Evolutionary conservation across 495 filamentous ascomycete species (phyloP).

Genomic region (Trichoderma virens): DNA sequence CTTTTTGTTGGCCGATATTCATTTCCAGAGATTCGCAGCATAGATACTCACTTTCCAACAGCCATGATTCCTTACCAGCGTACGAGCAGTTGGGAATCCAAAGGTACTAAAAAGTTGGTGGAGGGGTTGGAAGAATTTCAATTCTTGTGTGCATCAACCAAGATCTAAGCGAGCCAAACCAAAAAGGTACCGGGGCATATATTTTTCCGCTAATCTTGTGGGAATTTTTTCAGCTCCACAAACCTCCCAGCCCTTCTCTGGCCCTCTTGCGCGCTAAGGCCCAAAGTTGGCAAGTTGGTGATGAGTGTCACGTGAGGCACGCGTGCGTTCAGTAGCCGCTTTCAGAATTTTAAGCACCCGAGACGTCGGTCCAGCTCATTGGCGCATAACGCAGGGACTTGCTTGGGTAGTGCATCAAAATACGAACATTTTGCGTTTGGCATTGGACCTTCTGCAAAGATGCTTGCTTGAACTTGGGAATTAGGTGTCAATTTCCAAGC

Average conservation of each 20-base stretch:
- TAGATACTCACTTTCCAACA: slow-evolving; percentile 74
- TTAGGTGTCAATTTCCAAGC: no score
- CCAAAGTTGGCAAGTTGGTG: background rate
- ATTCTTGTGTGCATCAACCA: slow-evolving; percentile 12
- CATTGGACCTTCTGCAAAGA: no score
- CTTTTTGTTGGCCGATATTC: slow-evolving; percentile 35
- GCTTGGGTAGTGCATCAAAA: no score
- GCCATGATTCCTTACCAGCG: slow-evolving; percentile 59
- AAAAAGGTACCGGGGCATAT: slow-evolving; percentile 8
- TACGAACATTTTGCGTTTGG: no score
- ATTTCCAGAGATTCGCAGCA: slow-evolving; percentile 23
- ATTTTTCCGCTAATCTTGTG: slow-evolving; percentile 3
- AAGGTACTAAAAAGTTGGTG: slow-evolving; percentile 11
- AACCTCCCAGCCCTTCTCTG: background rate
- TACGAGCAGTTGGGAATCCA: slow-evolving; percentile 9
- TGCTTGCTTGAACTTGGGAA: no score
- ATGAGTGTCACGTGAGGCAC: background rate
- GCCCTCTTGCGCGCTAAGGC: background rate
- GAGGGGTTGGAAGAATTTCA: slow-evolving; percentile 12
- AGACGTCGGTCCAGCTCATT: no score
- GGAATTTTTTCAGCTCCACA: background rate
- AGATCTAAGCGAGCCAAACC: slow-evolving; percentile 9
- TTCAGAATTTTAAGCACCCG: no score
- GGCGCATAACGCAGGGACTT: no score
- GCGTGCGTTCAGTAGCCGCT: background rate